Percentiles rank a stretch among this genome's conserved stretches.
Evolutionary conservation across 345 rosid genomes (phyloP).

Genomic region (Sonneratia alba): DNA sequence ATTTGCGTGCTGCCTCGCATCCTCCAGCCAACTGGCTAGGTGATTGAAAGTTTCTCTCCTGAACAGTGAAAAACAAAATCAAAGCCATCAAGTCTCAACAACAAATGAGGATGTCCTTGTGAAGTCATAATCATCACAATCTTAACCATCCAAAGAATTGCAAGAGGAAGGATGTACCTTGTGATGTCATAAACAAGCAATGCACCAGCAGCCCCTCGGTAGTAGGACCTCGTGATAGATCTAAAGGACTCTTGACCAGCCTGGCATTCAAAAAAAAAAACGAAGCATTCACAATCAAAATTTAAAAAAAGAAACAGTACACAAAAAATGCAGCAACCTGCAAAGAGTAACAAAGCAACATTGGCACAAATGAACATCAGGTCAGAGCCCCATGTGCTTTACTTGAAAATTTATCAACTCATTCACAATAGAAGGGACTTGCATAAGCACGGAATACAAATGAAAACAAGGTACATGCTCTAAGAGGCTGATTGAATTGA

Average conservation of each 20-base stretch:
- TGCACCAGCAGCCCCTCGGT: slow-evolving; percentile 97
- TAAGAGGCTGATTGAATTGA: not conserved
- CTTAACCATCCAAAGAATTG: not conserved
- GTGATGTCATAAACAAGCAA: slow-evolving; percentile 97
- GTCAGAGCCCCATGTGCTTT: too few relatives aligned
- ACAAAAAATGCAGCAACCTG: not conserved
- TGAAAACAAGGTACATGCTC: not conserved
- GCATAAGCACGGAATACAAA: not conserved
- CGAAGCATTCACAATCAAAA: not conserved
- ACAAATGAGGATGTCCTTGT: too few relatives aligned
- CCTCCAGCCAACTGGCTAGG: slow-evolving; percentile 95
- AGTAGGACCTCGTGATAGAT: slow-evolving; percentile 94
- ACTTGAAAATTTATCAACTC: not conserved
- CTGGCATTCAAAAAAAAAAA: slow-evolving; percentile 16
- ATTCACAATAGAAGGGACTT: not conserved
- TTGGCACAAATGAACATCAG: not conserved
- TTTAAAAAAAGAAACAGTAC: not conserved
- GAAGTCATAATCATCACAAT: not conserved
- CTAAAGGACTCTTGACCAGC: slow-evolving; percentile 99
- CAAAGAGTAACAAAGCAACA: not conserved
- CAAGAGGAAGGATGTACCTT: slow-evolving; percentile 27
- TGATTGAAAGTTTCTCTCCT: slow-evolving; percentile 96
- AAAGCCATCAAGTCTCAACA: not conserved
- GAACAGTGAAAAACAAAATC: not conserved
- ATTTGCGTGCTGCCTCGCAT: slow-evolving; percentile 96